Evolutionary conservation across 805 yeast species (phyloP).

Genomic region (Starmerella sirachaensis): DNA sequence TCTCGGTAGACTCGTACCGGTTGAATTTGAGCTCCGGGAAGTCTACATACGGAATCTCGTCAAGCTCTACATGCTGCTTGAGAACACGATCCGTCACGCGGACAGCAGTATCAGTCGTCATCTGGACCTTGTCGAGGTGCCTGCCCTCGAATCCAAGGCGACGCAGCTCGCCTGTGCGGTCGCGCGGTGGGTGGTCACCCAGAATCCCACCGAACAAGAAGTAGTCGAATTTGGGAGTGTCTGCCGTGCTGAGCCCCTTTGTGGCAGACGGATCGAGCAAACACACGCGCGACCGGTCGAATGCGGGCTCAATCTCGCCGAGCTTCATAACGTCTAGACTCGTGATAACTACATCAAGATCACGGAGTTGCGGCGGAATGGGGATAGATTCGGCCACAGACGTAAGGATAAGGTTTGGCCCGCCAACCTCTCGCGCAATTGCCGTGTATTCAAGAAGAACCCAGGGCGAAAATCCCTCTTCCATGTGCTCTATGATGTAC

Average conservation of each 20-base stretch:
- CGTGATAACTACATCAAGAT: slow-evolving; percentile 35
- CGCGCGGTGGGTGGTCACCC: slow-evolving; percentile 80
- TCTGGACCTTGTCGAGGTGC: slow-evolving; percentile 76
- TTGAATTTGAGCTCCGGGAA: slow-evolving; percentile 86
- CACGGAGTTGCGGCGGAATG: slow-evolving; percentile 47
- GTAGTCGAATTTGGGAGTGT: slow-evolving; percentile 56
- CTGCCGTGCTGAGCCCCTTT: slow-evolving; percentile 60
- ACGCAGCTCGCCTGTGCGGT: slow-evolving; percentile 82
- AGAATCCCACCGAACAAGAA: slow-evolving; percentile 94
- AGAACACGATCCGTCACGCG: slow-evolving; percentile 77
- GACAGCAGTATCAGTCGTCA: slow-evolving; percentile 97
- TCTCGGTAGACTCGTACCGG: slow-evolving; percentile 85
- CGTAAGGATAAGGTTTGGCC: slow-evolving; percentile 58
- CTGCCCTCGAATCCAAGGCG: slow-evolving; percentile 80
- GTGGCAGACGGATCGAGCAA: slow-evolving; percentile 81
- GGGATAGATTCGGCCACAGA: slow-evolving; percentile 62
- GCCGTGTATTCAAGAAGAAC: slow-evolving; percentile 76
- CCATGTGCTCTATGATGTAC: slow-evolving; percentile 95
- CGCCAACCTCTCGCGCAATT: slow-evolving; percentile 73
- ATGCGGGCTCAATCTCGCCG: slow-evolving; percentile 28
- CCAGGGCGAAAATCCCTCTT: slow-evolving; percentile 93
- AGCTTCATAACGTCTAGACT: slow-evolving; percentile 48
- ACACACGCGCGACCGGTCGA: slow-evolving; percentile 46
- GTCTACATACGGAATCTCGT: slow-evolving; percentile 72
- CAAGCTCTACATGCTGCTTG: slow-evolving; percentile 46